Conservation (phyloP, 108 stramenopile genomes). For the Seminavis robusta region DNA sequence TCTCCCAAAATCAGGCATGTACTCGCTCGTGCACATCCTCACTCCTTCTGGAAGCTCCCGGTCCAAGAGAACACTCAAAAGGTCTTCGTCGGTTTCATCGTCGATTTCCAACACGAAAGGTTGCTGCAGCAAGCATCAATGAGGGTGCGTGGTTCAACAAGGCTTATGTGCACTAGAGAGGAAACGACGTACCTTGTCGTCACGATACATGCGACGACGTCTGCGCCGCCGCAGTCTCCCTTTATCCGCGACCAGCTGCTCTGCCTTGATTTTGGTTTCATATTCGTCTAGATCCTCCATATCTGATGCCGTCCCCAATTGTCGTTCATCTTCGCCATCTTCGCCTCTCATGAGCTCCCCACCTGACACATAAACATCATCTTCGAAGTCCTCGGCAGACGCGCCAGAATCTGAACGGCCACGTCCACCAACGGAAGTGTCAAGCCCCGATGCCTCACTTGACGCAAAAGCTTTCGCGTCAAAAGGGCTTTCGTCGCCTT, state of each 20-base stretch:
- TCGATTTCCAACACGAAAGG: constrained; percentile 86
- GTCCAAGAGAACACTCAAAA: constrained; percentile 77
- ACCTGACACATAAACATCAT: constrained; percentile 47
- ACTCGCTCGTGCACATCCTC: constrained; percentile 61
- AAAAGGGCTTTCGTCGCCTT: no score
- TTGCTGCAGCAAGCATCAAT: no score
- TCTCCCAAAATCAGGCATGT: constrained; percentile 75
- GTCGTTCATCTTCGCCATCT: constrained; percentile 26
- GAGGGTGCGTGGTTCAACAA: no score
- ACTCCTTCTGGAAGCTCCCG: constrained; percentile 69
- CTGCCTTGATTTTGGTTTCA: constrained; percentile 25
- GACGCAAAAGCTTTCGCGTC: no score
- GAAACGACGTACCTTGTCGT: constrained; percentile 84
- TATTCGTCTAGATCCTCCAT: constrained; percentile 9
- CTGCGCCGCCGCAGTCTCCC: constrained; percentile 47
- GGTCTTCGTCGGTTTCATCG: constrained; percentile 91
- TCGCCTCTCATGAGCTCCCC: constrained; percentile 33
- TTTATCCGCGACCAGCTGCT: constrained; percentile 27
- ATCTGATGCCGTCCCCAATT: no score
- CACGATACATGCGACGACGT: constrained; percentile 69
- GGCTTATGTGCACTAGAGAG: no score
- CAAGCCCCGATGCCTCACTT: no score
- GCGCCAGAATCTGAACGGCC: no score
- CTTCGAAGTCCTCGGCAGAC: no score
- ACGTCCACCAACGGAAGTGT: no score